Evolutionary conservation across 1,284 basidiomycete genomes (phyloP).

Genomic region (Afroboletus lepidellus): DNA sequence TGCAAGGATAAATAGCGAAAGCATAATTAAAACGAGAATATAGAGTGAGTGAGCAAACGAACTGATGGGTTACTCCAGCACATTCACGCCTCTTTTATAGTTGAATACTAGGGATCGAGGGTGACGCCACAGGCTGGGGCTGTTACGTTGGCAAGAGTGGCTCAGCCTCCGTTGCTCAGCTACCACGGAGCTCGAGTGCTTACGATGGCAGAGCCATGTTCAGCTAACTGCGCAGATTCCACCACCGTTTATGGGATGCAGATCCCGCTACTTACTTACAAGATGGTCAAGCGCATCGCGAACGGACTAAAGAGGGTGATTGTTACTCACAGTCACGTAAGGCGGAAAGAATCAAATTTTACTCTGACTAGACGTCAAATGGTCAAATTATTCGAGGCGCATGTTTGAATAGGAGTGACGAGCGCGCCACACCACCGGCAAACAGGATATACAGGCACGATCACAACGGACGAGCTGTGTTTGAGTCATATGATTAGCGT

Average conservation of each 20-base stretch:
- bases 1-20: constrained; percentile 6
- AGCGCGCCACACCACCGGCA: not conserved
- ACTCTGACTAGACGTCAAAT: not conserved
- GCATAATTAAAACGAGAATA: not conserved
- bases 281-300: not conserved
- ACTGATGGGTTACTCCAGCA: not conserved
- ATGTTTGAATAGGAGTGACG: not conserved
- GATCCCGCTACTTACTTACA: not conserved
- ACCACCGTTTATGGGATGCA: not conserved
- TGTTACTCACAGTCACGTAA: not conserved
- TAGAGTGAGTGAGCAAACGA: not conserved
- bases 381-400: not conserved
- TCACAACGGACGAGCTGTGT: not conserved
- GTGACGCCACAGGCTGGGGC: not conserved
- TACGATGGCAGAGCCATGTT: not conserved
- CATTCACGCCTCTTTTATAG: constrained; percentile 13
- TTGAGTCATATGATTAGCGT: not conserved
- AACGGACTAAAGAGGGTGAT: not conserved
- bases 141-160: not conserved
- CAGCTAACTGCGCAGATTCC: not conserved
- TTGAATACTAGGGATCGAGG: not conserved
- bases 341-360: not conserved
- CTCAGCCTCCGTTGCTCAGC: not conserved
- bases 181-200: too few species aligned
- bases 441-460: not conserved